These are phyloP conservation scores for Diaporthe destruens DNA, from an alignment of 2,329 filamentous ascomycete species.

Conservation along the genomic window DNA sequence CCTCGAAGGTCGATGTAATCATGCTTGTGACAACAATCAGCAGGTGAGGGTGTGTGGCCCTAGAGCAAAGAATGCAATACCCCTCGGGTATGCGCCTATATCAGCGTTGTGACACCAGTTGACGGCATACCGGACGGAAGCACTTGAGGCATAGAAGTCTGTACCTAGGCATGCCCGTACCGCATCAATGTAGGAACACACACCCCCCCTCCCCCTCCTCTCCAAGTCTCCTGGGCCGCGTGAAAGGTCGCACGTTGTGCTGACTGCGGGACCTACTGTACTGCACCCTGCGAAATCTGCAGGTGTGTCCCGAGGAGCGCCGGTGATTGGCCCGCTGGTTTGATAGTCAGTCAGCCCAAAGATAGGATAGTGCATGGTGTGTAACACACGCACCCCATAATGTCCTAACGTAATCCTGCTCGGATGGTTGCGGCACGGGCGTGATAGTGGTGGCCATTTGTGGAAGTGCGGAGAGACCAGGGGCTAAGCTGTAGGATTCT, in stretches of 20 bases:
- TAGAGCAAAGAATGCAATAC: neutral
- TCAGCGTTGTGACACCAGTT: conserved; percentile 11
- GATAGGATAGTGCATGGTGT: conserved; percentile 18
- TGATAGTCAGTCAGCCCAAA: conserved; percentile 30
- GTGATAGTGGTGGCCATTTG: neutral
- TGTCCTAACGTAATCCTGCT: neutral
- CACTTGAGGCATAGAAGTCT: neutral
- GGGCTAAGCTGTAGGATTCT: conserved; percentile 29
- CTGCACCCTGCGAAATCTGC: conserved; percentile 23
- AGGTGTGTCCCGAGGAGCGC: neutral
- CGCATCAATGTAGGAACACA: neutral
- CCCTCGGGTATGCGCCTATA: conserved; percentile 9
- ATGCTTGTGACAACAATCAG: neutral
- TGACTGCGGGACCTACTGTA: conserved; percentile 37
- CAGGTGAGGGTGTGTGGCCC: conserved; percentile 4
- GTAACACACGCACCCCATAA: neutral
- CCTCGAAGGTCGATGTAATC: neutral
- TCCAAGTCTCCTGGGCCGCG: neutral
- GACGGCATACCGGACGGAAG: conserved; percentile 13
- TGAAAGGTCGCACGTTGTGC: conserved; percentile 33
- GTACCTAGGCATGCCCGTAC: neutral
- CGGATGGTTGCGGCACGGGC: conserved; percentile 12
- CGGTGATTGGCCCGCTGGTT: conserved; percentile 14
- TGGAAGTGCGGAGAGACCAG: conserved; percentile 20
- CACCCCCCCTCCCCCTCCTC: neutral